These are phyloP conservation scores for Racocetra persica DNA, from an alignment of 371 early-diverging fungal genomes.

Conservation along the genomic window DNA sequence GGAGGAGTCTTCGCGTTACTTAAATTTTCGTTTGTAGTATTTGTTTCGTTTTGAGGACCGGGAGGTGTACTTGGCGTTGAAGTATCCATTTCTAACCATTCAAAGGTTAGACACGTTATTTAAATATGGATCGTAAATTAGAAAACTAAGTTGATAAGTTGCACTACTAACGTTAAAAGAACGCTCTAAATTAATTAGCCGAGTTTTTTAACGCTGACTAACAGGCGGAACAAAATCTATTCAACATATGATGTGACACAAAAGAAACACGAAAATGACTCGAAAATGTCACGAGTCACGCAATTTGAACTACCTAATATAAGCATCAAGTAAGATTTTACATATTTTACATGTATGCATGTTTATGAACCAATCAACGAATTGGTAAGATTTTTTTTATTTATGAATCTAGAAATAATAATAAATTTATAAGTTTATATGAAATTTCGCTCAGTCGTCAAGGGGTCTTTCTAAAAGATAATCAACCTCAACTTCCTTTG, in stretches of 20 bases:
- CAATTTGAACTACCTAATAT: too few relatives aligned
- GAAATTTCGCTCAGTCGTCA: constrained; percentile 43
- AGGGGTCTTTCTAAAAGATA: constrained; percentile 83
- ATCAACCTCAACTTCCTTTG: constrained; percentile 93
- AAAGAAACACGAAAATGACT: not conserved
- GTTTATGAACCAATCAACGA: too few relatives aligned
- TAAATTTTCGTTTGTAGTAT: constrained; percentile 21
- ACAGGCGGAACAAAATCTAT: not conserved
- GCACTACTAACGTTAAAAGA: not conserved
- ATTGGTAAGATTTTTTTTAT: too few relatives aligned
- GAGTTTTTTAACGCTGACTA: not conserved
- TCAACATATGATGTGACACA: not conserved
- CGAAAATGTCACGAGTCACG: constrained; percentile 1
- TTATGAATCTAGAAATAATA: not conserved
- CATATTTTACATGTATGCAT: too few relatives aligned
- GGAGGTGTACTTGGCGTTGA: not conserved
- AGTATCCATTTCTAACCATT: constrained; percentile 3
- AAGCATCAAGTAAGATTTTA: too few relatives aligned
- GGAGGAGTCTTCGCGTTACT: constrained; percentile 32
- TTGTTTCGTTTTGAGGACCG: not conserved
- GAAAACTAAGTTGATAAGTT: not conserved
- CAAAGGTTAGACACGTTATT: not conserved
- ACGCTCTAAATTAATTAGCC: not conserved
- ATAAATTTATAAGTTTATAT: not conserved
- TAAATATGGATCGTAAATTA: not conserved